Evolutionary conservation across 2,329 filamentous ascomycete genomes (phyloP).

Genomic region (Dactylella cylindrospora): DNA sequence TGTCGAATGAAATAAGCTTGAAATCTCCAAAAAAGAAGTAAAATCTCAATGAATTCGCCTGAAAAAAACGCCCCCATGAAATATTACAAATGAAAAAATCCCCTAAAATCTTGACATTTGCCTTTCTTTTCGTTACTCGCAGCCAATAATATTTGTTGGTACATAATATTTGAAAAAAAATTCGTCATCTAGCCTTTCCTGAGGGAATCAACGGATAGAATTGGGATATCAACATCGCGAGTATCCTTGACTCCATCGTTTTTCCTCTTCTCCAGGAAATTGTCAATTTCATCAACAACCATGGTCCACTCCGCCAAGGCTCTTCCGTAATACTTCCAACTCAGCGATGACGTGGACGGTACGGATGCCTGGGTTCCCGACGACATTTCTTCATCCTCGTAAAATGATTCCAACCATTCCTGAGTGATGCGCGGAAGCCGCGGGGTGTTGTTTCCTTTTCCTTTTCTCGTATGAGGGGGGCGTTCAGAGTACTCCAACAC

Average conservation of each 20-base stretch:
- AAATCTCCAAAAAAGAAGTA: slow-evolving; percentile 18
- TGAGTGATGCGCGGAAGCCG: slow-evolving; percentile 72
- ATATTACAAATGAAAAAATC: neutral
- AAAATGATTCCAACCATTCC: slow-evolving; percentile 58
- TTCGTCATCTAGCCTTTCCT: slow-evolving; percentile 26
- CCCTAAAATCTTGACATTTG: neutral
- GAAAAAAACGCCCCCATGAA: slow-evolving; percentile 1
- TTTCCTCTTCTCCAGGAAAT: slow-evolving; percentile 73
- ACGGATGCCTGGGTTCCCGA: slow-evolving; percentile 19
- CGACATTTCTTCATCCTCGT: slow-evolving; percentile 16
- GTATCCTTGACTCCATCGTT: slow-evolving; percentile 57
- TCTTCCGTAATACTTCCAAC: slow-evolving; percentile 65
- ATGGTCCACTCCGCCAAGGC: slow-evolving; percentile 77
- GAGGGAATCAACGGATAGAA: slow-evolving; percentile 39
- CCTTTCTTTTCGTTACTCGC: too few relatives aligned
- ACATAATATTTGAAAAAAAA: neutral
- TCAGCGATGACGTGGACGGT: slow-evolving; percentile 20
- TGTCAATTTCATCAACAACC: slow-evolving; percentile 75
- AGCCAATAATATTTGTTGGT: too few relatives aligned
- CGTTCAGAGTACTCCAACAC: slow-evolving; percentile 67
- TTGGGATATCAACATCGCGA: slow-evolving; percentile 35
- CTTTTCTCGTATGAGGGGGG: slow-evolving; percentile 56
- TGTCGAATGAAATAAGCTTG: neutral
- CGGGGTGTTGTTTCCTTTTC: slow-evolving; percentile 62
- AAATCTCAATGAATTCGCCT: neutral